These are phyloP conservation scores for Podospora conica DNA, from an alignment of 495 filamentous ascomycete genomes.

Conservation along the genomic window DNA sequence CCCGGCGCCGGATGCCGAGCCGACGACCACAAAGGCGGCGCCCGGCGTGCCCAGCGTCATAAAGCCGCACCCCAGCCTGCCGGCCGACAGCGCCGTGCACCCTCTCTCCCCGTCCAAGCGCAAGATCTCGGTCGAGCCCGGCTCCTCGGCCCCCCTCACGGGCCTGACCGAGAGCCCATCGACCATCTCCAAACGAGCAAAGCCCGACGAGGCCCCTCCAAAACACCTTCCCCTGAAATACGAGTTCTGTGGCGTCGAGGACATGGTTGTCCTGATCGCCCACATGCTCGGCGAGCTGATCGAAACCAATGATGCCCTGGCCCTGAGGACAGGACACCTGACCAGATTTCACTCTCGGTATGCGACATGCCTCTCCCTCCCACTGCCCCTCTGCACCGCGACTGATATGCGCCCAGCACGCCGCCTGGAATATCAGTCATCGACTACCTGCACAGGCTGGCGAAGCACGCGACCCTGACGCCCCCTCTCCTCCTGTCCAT, in stretches of 20 bases:
- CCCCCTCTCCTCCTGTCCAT: slow-evolving; percentile 97
- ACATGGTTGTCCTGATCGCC: slow-evolving; percentile 82
- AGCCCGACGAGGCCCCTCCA: slow-evolving; percentile 34
- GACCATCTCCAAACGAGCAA: slow-evolving; percentile 47
- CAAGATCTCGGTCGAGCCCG: slow-evolving; percentile 44
- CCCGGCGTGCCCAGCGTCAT: slow-evolving; percentile 6
- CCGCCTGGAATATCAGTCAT: slow-evolving; percentile 88
- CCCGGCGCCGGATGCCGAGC: slow-evolving; percentile 9
- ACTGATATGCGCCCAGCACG: slow-evolving; percentile 49
- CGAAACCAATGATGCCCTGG: slow-evolving; percentile 83
- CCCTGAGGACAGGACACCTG: slow-evolving; percentile 72
- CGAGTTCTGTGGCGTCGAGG: slow-evolving; percentile 68
- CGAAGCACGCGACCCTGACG: slow-evolving; percentile 87
- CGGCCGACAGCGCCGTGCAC: slow-evolving; percentile 10
- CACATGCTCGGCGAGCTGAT: slow-evolving; percentile 96
- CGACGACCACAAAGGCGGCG: slow-evolving; percentile 12
- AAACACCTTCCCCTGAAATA: slow-evolving; percentile 74
- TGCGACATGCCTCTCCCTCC: not conserved
- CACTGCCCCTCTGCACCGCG: not conserved
- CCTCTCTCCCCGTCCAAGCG: slow-evolving; percentile 40
- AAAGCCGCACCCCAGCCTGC: slow-evolving; percentile 1
- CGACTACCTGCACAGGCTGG: slow-evolving; percentile 87
- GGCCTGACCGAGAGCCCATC: slow-evolving; percentile 26
- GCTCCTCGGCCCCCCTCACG: slow-evolving; percentile 26
- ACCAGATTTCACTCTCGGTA: slow-evolving; percentile 94